Evolutionary conservation across 2,329 filamentous ascomycete species (phyloP), one percentile per base, ranked within the genome.

Genomic region (Spiromastix sp.): DNA sequence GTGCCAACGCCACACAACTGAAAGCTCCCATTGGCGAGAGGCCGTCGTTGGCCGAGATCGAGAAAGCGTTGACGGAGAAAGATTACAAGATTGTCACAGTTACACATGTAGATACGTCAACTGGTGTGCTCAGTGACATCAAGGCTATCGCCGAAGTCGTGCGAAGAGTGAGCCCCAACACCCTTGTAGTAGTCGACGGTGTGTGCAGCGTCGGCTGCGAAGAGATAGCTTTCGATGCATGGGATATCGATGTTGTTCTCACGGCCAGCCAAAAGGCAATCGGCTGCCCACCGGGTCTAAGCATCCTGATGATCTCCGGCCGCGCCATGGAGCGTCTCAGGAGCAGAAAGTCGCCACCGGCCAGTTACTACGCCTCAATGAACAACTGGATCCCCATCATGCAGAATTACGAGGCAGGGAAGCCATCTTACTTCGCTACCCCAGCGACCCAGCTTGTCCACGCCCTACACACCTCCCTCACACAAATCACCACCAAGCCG

Each of bases 321-420:
- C 78, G 83, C 45, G 89, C 91, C 28, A 83, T 98, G 48, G 71
- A 91, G 52, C 67, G 69, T 8, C 82, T 93, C 62, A 77, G 89
- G 62, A 73, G 70, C 50, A 76, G 91, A 56, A 89, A 89, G 68
- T 79, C 77, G 8, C 81, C 81, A 9, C 84, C 87, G 2, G 72
- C 77, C 13, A 83, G 86, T 15, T 98, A 96, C 72, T 98, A 95
- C 62, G 87, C 84, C 37, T 93, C 84, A 9, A 85, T 95, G 71
- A 87, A 86, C 71, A 96, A 96, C 66, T 98, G 91, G 91, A 68
- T 87, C 38, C 89, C 89, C 30, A 91, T 98, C 62, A 96, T 98
- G 89, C 79, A 91, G 67, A 96, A 95, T 67, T 98, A 98, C 63
- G 91, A 98, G 67, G 85, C 85, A 45, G 85, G 87, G 70, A 98